Conservation (phyloP, 2,329 filamentous ascomycete species). For the Aspergillus brunneoviolaceus region DNA sequence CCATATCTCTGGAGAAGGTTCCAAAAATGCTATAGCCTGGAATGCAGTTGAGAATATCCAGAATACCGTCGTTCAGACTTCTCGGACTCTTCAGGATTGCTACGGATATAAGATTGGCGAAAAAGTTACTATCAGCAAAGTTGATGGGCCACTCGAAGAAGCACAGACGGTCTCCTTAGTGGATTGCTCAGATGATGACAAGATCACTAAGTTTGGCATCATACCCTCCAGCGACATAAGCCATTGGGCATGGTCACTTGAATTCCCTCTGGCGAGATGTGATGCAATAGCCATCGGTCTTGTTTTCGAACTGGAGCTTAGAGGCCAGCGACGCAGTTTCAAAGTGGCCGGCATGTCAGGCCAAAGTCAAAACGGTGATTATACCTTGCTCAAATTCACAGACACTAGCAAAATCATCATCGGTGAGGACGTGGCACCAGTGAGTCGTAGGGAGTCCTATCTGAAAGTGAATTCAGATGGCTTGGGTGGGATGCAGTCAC, state of each 20-base stretch:
- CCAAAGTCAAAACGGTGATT: slow-evolving; percentile 39
- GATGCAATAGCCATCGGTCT: slow-evolving; percentile 71
- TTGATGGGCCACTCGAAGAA: slow-evolving; percentile 52
- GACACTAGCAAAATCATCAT: slow-evolving; percentile 34
- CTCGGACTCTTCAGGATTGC: slow-evolving; percentile 69
- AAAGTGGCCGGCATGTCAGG: slow-evolving; percentile 57
- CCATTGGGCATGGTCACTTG: slow-evolving; percentile 52
- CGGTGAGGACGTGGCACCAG: slow-evolving; percentile 23
- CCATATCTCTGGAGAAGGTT: slow-evolving; percentile 35
- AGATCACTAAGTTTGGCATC: slow-evolving; percentile 35
- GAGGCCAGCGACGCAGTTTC: slow-evolving; percentile 62
- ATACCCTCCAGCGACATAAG: slow-evolving; percentile 37
- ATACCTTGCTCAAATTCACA: slow-evolving; percentile 39
- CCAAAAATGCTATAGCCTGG: slow-evolving; percentile 64
- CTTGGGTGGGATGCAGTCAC: slow-evolving; percentile 67
- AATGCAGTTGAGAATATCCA: slow-evolving; percentile 61
- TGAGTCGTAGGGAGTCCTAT: slow-evolving; percentile 14
- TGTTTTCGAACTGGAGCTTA: slow-evolving; percentile 63
- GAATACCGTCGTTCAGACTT: slow-evolving; percentile 68
- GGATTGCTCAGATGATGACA: slow-evolving; percentile 54
- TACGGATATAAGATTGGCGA: slow-evolving; percentile 73
- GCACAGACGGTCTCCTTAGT: slow-evolving; percentile 61
- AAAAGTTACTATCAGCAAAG: slow-evolving; percentile 60
- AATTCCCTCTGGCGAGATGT: slow-evolving; percentile 51
- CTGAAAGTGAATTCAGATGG: slow-evolving; percentile 44